Conservation (phyloP, 2,329 filamentous ascomycete species). For the Graphilbum ipis-grandicollis region DNA sequence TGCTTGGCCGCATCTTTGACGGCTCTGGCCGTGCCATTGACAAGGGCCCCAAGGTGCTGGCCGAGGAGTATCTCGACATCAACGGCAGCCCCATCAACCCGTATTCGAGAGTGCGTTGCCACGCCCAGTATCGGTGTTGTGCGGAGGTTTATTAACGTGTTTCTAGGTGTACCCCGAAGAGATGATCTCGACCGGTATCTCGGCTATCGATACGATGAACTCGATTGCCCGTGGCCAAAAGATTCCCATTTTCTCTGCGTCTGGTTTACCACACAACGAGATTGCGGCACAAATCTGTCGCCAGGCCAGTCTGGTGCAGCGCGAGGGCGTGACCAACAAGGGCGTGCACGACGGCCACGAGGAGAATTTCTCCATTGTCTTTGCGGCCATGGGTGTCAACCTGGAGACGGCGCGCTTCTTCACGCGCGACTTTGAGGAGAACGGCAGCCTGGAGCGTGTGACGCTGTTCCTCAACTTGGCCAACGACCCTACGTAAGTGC, state of each 20-base stretch:
- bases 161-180: conserved; percentile 99
- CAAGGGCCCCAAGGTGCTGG: conserved; percentile 94
- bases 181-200: conserved; percentile 99
- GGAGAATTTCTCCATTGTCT: conserved; percentile 99
- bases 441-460: conserved; percentile 92
- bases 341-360: conserved; percentile 91
- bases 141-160: too few species aligned
- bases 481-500: conserved; percentile 83
- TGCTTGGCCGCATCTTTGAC: conserved; percentile 97
- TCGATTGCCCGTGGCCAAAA: conserved; percentile 97
- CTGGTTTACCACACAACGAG: conserved; percentile 97
- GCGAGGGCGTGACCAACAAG: conserved; percentile 68
- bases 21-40: conserved; percentile 96
- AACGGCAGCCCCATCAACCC: conserved; percentile 98
- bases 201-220: conserved; percentile 97
- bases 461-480: conserved; percentile 98
- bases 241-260: conserved; percentile 97
- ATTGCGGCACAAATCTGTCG: conserved; percentile 98
- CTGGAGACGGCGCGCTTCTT: conserved; percentile 98
- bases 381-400: conserved; percentile 99
- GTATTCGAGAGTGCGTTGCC: conserved; percentile 63
- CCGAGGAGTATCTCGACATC: conserved; percentile 97
- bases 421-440: conserved; percentile 96
- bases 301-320: conserved; percentile 81
- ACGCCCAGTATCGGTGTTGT: too few species aligned